Conservation (phyloP, 2,329 filamentous ascomycete species). For the Acrocalymma vagum region DNA sequence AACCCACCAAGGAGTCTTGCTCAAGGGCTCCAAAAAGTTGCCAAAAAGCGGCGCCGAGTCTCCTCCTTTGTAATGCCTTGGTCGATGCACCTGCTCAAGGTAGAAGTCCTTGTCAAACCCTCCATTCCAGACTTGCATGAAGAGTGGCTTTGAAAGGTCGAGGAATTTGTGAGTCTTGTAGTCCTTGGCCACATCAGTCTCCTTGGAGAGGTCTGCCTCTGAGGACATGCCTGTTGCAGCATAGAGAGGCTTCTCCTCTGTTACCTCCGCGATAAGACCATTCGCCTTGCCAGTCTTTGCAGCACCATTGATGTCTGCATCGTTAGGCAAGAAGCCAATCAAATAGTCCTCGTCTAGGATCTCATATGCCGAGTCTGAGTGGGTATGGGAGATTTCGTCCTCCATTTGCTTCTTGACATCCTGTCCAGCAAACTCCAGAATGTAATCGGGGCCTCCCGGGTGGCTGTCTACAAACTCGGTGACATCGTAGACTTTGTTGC, state of each 20-base stretch:
- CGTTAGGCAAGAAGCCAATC: conserved; percentile 78
- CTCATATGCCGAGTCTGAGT: conserved; percentile 95
- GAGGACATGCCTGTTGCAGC: conserved; percentile 83
- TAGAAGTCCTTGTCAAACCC: conserved; percentile 97
- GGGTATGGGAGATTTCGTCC: conserved; percentile 82
- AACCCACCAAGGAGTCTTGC: conserved; percentile 93
- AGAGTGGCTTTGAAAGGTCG: conserved; percentile 83
- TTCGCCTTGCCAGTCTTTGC: conserved; percentile 61
- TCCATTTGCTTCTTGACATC: conserved; percentile 85
- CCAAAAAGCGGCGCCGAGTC: conserved; percentile 93
- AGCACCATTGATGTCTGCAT: conserved; percentile 62
- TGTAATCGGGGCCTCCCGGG: conserved; percentile 86
- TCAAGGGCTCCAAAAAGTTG: conserved; percentile 98
- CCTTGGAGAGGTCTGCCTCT: conserved; percentile 84
- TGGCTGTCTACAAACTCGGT: conserved; percentile 91
- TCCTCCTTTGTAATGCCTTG: conserved; percentile 93
- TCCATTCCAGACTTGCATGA: conserved; percentile 87
- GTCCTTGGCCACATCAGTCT: conserved; percentile 79
- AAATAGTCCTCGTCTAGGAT: conserved; percentile 88
- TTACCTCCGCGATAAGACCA: too few species aligned
- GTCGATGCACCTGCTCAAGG: conserved; percentile 92
- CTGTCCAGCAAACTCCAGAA: conserved; percentile 89
- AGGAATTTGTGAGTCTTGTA: conserved; percentile 94
- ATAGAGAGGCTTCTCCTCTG: conserved; percentile 57
- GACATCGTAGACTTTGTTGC: conserved; percentile 91